Base-by-base conservation (phyloP, 495 filamentous ascomycete species). In the Parmelia sp. region DNA sequence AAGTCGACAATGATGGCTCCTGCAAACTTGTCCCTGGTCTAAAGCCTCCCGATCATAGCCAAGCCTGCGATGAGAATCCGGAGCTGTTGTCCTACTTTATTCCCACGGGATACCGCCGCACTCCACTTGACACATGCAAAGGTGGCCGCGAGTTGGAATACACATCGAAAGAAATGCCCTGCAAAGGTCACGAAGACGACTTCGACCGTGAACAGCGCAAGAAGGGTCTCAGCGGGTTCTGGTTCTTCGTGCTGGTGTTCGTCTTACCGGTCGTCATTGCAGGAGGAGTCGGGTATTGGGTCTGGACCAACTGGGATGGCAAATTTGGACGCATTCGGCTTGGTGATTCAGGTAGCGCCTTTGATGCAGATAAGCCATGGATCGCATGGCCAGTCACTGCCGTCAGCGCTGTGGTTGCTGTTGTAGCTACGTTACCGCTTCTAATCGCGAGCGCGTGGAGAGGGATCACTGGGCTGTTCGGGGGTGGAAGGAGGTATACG, bases 321-420 rank as follows among this genome's bases (percentile, higher is more conserved):
- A 94, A 95, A 69, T 96, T 99, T 72, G 92, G 92, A 11, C 86
- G 90, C 67, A 96, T 96, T 65, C 83, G 89, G 15, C 82, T 96
- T 21, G 90, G 92, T 49, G 76, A 75, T 14, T 62, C 44, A 25
- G 67, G 60, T 45, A 73, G 73, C 58, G 74, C 78, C 39, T 85
- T 88, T 67, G 80, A 87, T 69, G 80, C 80, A 58, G 88, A 89
- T 45, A 84, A 82, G 66, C 81, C 86, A 3, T 86, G 87, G 74
- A 78, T 99, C 67, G 83, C 82, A 67, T 88, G 91, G 62, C 91
- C 92, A 2, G 83, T 99, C 47, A 82, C 89, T 39, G 85, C 86
- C 4, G 79, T 97, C 47, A 85, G 89, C 15, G 95, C 83, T 1
- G 67, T 92, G 40, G 89, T 91, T 25, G 91, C 90, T 3, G 84